A percentile compares a stretch with the other conserved stretches of the same genome.
Evolutionary conservation across 2,329 filamentous ascomycete genomes (phyloP).

Genomic region (Colletotrichum musae): DNA sequence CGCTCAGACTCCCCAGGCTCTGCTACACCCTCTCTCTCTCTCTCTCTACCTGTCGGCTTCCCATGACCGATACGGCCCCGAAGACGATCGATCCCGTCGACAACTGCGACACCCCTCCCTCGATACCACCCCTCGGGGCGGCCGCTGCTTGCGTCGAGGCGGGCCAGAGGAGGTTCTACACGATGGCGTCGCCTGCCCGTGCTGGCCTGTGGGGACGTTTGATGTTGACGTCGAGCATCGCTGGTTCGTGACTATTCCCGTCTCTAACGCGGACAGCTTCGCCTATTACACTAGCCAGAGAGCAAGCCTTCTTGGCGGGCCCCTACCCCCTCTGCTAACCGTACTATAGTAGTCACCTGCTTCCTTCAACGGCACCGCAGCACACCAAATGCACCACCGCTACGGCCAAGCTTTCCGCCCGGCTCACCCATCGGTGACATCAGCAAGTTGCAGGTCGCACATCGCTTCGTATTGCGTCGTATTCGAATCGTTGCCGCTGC

Average conservation of each 20-base stretch:
- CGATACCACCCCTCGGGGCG: conserved; percentile 9
- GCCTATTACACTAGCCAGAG: too few relatives aligned
- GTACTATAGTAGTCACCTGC: too few relatives aligned
- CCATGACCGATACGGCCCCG: conserved; percentile 11
- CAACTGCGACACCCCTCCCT: neutral
- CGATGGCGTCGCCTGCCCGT: neutral
- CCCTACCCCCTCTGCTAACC: too few relatives aligned
- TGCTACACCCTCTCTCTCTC: neutral
- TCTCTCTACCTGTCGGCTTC: neutral
- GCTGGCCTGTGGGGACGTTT: neutral
- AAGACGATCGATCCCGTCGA: conserved; percentile 16
- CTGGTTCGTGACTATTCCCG: neutral
- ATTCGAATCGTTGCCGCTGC: neutral
- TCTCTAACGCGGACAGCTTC: neutral
- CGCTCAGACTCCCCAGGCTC: too few relatives aligned
- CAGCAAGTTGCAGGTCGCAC: neutral
- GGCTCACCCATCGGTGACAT: neutral
- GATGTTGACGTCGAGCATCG: neutral
- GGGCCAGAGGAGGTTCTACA: neutral
- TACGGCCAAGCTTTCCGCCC: conserved; percentile 6
- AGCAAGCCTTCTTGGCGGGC: too few relatives aligned
- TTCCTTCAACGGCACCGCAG: neutral
- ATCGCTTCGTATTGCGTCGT: neutral
- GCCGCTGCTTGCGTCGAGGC: conserved; percentile 5
- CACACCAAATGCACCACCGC: neutral